phyloP scores from a whole-genome alignment of 2,329 filamentous ascomycete species.

The Ciborinia camelliae region DNA sequence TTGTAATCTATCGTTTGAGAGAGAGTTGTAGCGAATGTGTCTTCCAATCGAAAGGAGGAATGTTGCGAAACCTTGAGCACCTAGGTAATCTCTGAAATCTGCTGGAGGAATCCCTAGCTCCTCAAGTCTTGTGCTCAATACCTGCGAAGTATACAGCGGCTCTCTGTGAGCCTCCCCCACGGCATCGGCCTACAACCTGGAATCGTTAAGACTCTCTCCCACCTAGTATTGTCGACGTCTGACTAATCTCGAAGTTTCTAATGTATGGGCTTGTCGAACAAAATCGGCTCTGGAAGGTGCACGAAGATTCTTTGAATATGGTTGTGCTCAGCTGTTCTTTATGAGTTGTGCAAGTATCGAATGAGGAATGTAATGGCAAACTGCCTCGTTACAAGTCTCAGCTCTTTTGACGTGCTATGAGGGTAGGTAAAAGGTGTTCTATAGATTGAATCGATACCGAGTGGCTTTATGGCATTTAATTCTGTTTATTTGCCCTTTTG shows the following conservation, averaged over 20 bases:
- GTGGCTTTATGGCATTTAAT: background rate
- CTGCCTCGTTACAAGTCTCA: background rate
- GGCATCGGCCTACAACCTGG: slow-evolving; percentile 17
- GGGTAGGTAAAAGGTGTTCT: background rate
- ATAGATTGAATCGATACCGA: background rate
- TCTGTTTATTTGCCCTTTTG: background rate
- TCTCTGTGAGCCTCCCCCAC: slow-evolving; percentile 19
- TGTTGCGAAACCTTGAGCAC: background rate
- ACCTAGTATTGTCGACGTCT: background rate
- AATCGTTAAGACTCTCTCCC: slow-evolving; percentile 9
- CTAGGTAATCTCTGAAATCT: background rate
- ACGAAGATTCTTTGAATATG: background rate
- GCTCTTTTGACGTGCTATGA: background rate
- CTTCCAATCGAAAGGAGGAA: background rate
- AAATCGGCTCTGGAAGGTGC: background rate
- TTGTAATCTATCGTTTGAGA: background rate
- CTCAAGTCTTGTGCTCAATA: slow-evolving; percentile 10
- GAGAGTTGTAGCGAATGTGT: background rate
- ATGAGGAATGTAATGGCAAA: slow-evolving; percentile 6
- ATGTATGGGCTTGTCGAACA: background rate
- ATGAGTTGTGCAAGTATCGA: slow-evolving; percentile 1
- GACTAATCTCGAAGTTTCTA: background rate
- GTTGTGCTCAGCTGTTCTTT: background rate
- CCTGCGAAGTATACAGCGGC: slow-evolving; percentile 15
- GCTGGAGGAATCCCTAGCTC: background rate